A percentile compares a stretch with the other conserved stretches of the same genome.
Conservation (phyloP, 148 eudicot species). For the Polygonum maritimum region DNA sequence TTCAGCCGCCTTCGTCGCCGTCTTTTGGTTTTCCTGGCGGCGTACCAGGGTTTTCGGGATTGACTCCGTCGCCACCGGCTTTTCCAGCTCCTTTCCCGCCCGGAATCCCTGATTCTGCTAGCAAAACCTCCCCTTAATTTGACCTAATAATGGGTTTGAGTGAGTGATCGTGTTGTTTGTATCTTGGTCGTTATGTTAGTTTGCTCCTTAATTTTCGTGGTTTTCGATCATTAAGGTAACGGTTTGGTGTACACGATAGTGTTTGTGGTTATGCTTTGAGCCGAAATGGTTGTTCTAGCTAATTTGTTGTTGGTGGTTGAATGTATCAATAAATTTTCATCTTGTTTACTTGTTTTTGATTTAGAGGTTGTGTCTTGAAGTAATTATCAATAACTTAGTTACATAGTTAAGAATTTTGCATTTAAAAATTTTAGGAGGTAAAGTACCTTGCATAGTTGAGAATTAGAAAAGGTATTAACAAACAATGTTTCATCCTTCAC, state of each 20-base stretch:
- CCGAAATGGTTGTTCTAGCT: background rate
- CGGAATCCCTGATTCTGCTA: background rate
- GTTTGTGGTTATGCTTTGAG: background rate
- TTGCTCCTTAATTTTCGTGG: too few species aligned
- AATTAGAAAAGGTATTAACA: too few species aligned
- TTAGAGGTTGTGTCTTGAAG: too few species aligned
- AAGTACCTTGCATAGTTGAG: too few species aligned
- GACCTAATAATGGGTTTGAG: background rate
- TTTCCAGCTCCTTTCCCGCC: background rate
- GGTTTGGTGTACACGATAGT: background rate
- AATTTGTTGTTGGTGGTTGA: background rate
- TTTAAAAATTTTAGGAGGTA: too few species aligned
- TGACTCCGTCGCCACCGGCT: slow-evolving; percentile 6
- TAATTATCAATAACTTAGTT: too few species aligned
- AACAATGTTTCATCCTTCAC: too few species aligned
- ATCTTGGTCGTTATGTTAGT: background rate
- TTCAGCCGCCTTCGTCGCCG: slow-evolving; percentile 6
- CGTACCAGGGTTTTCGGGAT: background rate
- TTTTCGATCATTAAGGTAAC: background rate
- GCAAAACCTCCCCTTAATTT: background rate
- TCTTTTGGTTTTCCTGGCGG: slow-evolving; percentile 1
- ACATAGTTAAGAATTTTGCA: too few species aligned
- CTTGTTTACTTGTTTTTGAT: too few species aligned
- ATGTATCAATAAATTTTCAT: too few species aligned
- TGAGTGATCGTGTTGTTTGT: background rate